These are phyloP conservation scores for Trichoderma gamsii DNA, from an alignment of 495 filamentous ascomycete species.

Conservation along the genomic window DNA sequence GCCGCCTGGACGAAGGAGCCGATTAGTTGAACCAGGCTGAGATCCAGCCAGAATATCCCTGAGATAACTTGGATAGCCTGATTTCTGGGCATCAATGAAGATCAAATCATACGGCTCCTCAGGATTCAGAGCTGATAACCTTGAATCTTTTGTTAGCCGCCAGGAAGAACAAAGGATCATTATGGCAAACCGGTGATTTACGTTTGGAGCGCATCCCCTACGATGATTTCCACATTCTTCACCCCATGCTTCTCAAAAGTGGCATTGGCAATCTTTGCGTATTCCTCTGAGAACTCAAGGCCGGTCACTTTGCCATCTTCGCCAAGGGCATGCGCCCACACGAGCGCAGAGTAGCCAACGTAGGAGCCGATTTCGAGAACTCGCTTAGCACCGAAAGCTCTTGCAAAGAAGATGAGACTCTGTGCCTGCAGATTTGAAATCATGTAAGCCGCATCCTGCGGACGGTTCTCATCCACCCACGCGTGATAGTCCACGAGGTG, in stretches of 20 bases:
- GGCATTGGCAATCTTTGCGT: conserved; percentile 25
- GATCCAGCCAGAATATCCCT: conserved; percentile 25
- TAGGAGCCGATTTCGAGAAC: conserved; percentile 36
- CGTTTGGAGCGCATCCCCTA: conserved; percentile 33
- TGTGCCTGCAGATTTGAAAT: conserved; percentile 32
- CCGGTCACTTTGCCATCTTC: conserved; percentile 32
- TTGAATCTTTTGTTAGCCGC: conserved; percentile 14
- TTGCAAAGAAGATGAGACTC: conserved; percentile 27
- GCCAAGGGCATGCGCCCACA: conserved; percentile 31
- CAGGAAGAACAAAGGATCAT: not conserved
- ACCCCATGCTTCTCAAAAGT: conserved; percentile 26
- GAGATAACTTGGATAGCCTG: conserved; percentile 31
- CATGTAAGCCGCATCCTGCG: conserved; percentile 27
- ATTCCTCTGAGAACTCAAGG: conserved; percentile 30
- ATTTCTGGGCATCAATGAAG: conserved; percentile 38
- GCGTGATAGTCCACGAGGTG: conserved; percentile 28
- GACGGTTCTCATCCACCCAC: conserved; percentile 22
- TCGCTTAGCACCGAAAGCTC: conserved; percentile 30
- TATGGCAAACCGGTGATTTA: conserved; percentile 17
- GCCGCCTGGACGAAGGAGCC: conserved; percentile 29
- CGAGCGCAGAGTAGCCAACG: conserved; percentile 32
- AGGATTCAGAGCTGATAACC: conserved; percentile 25
- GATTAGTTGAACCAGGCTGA: conserved; percentile 22
- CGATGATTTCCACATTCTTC: conserved; percentile 29
- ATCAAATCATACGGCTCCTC: conserved; percentile 34